phyloP scores from a whole-genome alignment of 2,329 filamentous ascomycete species.

The Colletotrichum limetticola region DNA sequence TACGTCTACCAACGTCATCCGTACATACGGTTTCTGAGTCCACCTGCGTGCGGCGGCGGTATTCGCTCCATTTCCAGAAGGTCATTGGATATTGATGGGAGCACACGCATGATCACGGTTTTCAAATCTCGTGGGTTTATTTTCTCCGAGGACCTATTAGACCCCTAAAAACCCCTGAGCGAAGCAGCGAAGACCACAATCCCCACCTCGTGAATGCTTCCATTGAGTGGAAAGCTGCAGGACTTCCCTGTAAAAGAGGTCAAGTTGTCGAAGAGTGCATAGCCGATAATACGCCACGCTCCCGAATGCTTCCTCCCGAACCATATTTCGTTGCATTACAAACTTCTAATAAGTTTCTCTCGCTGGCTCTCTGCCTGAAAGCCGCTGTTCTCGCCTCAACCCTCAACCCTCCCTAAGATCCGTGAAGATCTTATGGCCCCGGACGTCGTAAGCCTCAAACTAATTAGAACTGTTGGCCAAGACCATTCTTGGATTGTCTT shows the following conservation, averaged over 20 bases:
- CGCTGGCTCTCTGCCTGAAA: not conserved
- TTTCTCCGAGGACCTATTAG: not conserved
- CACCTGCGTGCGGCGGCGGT: not conserved
- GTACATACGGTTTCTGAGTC: not conserved
- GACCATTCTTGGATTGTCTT: conserved; percentile 92
- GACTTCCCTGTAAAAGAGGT: conserved; percentile 8
- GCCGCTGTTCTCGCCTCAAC: not conserved
- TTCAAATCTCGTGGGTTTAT: not conserved
- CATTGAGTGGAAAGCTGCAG: conserved; percentile 6
- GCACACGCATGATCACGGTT: not conserved
- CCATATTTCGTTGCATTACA: conserved; percentile 12
- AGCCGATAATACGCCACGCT: conserved; percentile 35
- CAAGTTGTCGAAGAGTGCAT: conserved; percentile 25
- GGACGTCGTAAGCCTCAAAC: not conserved
- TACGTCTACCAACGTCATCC: too few relatives aligned
- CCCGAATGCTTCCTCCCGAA: conserved; percentile 32
- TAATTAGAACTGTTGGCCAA: conserved; percentile 83
- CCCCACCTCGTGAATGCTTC: conserved; percentile 24
- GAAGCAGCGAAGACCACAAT: not conserved
- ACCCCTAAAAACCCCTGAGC: conserved; percentile 2
- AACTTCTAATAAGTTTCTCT: not conserved
- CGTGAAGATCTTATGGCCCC: not conserved
- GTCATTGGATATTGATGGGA: not conserved
- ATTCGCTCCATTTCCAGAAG: not conserved
- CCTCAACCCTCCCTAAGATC: not conserved